These are phyloP conservation scores for Seminavis robusta DNA, from an alignment of 108 stramenopile species.

Conservation along the genomic window DNA sequence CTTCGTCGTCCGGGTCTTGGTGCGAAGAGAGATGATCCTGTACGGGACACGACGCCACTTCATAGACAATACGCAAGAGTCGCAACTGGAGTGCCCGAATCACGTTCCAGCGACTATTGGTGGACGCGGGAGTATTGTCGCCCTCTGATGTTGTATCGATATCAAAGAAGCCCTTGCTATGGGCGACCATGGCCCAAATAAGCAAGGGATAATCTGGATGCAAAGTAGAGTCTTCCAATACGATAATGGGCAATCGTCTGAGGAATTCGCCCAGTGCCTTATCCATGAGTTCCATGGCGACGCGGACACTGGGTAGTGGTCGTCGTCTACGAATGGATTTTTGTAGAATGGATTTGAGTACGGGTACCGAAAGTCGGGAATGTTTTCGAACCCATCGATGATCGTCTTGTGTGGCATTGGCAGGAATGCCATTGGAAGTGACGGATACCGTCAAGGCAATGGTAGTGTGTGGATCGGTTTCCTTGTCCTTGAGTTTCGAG, in stretches of 20 bases:
- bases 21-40: constrained; percentile 23
- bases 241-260: constrained; percentile 84
- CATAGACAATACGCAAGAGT: constrained; percentile 71
- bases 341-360: constrained; percentile 87
- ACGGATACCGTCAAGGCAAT: no score
- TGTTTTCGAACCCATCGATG: constrained; percentile 51
- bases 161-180: constrained; percentile 63
- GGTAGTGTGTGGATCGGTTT: no score
- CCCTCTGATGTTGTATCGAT: no score
- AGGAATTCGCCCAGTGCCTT: constrained; percentile 60
- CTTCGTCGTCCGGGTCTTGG: no score
- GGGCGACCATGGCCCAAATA: constrained; percentile 89
- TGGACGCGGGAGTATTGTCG: no score
- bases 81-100: constrained; percentile 18
- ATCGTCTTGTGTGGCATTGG: no score
- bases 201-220: constrained; percentile 83
- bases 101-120: no score
- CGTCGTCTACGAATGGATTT: constrained; percentile 75
- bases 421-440: no score
- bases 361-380: constrained; percentile 62
- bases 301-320: constrained; percentile 73
- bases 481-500: no score
- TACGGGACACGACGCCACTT: constrained; percentile 72
- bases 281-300: constrained; percentile 81
- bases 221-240: constrained; percentile 85